These are phyloP conservation scores for Fermentozyma sake DNA, from an alignment of 1,139 yeast genomes.

Conservation along the genomic window DNA sequence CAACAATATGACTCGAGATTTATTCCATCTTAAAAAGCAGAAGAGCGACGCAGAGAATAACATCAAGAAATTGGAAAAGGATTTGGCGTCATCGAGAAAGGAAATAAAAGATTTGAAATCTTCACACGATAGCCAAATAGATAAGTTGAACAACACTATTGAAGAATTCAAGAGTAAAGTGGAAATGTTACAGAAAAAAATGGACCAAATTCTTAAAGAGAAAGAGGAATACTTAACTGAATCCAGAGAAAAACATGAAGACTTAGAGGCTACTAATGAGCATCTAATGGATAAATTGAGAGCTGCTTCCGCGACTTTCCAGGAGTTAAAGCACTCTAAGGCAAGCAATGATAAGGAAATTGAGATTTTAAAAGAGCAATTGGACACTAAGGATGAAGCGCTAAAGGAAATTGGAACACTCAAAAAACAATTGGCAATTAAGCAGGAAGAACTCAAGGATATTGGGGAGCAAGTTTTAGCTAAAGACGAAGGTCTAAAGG, in stretches of 20 bases:
- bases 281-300: conserved; percentile 42
- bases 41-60: conserved; percentile 50
- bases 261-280: conserved; percentile 31
- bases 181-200: conserved; percentile 17
- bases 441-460: no score
- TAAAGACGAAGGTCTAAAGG: no score
- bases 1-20: conserved; percentile 84
- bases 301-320: conserved; percentile 44
- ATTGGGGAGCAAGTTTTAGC: no score
- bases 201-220: conserved; percentile 8
- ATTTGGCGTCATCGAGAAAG: conserved; percentile 16
- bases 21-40: conserved; percentile 60
- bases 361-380: conserved; percentile 4
- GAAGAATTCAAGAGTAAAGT: conserved; percentile 20
- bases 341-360: conserved; percentile 9
- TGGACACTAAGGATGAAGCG: conserved; percentile 12
- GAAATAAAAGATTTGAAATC: conserved; percentile 10
- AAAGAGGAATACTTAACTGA: conserved; percentile 16
- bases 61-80: conserved; percentile 38
- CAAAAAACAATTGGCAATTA: conserved; percentile 3
- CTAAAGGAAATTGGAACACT: conserved; percentile 2
- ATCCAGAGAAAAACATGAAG: conserved; percentile 19
- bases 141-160: conserved; percentile 18
- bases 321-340: conserved; percentile 30
- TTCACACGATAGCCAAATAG: conserved; percentile 21